A percentile compares a stretch with the other conserved stretches of the same genome.
phyloP scores from a whole-genome alignment of 805 yeast genomes.

The Candida taoyuanica region DNA sequence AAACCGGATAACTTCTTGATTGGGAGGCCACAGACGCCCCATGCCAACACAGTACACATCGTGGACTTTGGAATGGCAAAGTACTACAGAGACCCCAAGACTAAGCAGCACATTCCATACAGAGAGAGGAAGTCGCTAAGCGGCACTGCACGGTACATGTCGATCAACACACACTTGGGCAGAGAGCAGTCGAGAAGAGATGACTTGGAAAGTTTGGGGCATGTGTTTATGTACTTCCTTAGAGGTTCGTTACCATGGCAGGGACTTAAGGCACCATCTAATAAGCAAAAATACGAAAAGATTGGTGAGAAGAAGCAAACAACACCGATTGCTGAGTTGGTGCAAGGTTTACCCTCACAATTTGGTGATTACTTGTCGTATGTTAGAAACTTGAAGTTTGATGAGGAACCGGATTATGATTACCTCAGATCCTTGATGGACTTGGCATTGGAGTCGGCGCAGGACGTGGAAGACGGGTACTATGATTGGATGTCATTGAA shows the following conservation, averaged over 20 bases:
- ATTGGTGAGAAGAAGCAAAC: slow-evolving; percentile 95
- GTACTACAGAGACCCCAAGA: slow-evolving; percentile 93
- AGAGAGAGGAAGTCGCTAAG: slow-evolving; percentile 92
- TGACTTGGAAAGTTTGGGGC: slow-evolving; percentile 94
- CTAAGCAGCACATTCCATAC: slow-evolving; percentile 94
- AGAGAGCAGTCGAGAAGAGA: slow-evolving; percentile 96
- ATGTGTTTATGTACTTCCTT: slow-evolving; percentile 90
- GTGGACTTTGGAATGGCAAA: slow-evolving; percentile 99
- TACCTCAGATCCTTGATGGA: slow-evolving; percentile 75
- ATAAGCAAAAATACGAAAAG: slow-evolving; percentile 95
- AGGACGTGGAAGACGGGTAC: slow-evolving; percentile 75
- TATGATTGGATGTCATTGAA: slow-evolving; percentile 98
- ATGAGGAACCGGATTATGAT: slow-evolving; percentile 92
- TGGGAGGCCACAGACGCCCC: slow-evolving; percentile 81
- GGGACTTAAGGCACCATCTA: slow-evolving; percentile 96
- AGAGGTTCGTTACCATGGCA: slow-evolving; percentile 98
- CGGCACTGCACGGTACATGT: slow-evolving; percentile 99
- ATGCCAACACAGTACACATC: slow-evolving; percentile 80
- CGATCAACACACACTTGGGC: slow-evolving; percentile 94
- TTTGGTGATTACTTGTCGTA: slow-evolving; percentile 87
- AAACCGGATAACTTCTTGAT: slow-evolving; percentile 96
- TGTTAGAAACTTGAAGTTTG: slow-evolving; percentile 86
- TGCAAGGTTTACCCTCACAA: slow-evolving; percentile 71
- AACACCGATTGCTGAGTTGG: slow-evolving; percentile 79
- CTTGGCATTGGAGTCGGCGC: slow-evolving; percentile 68